Base-by-base conservation (phyloP, 306 rosid genomes). In the Ziziphus jujuba region DNA sequence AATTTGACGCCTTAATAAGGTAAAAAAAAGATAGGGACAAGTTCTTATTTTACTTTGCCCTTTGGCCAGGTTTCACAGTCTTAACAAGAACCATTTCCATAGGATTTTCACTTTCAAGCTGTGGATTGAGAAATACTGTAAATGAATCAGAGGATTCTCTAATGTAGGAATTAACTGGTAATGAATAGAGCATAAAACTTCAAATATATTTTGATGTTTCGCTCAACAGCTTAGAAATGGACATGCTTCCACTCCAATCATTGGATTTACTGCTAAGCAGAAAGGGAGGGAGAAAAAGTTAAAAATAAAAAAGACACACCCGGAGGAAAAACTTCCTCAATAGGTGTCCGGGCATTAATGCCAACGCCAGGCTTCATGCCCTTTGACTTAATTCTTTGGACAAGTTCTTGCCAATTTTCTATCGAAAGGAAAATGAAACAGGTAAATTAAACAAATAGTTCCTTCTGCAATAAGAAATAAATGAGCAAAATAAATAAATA, bases 31-130 rank as follows among this genome's bases (percentile, higher is more conserved):
- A 24, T 49, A 3, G 22, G 21, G 2, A 35, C 15, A 58, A 58
- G 20, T 16, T n/a, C 28, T 65, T 44, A 61, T n/a, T n/a, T 5
- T 87, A 93, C 98, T 93, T 88, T 93, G 98, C 70, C 98, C 98
- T 69, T 93, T 95, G 89, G 97, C 99, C 99, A 72, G 99, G 99
- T 77, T 85, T 97, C 10, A 95, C 99, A 24, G 97, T 95, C 99
- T 90, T 95, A 65, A 95, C 99, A 69, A 95, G 99, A 84, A 95
- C 97, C 97, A 95, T 75, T 76, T 85, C 96, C 69, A 90, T 97
- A 54, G 87, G 92, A 77, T 70, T 66, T 80, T 95, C 96, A 57
- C 85, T 84, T 72, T 95, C 97, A 77, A 95, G 73, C 99, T 95
- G 85, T 66, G 54, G 49, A 75, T 52, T 59, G 44, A 71, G 73